Conservation (phyloP, 73 alveolate species). For the Stentor roeselii region DNA sequence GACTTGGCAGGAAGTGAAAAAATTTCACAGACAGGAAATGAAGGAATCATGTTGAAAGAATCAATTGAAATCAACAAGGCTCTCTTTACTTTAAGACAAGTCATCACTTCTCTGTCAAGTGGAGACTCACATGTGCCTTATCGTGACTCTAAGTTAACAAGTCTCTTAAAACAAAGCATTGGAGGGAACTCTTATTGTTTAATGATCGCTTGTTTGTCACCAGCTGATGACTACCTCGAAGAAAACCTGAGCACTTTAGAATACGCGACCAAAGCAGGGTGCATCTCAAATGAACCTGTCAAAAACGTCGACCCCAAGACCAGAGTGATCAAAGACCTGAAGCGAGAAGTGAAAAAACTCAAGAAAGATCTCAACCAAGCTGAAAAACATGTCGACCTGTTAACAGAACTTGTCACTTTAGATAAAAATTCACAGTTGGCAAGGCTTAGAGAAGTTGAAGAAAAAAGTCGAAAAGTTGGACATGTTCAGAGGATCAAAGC, state of each 20-base stretch:
- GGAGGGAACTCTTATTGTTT: constrained; percentile 95
- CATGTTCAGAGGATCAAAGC: not conserved
- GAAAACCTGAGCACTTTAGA: constrained; percentile 90
- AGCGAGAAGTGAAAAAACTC: constrained; percentile 34
- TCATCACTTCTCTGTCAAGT: constrained; percentile 78
- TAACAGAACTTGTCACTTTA: constrained; percentile 19
- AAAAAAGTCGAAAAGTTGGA: not conserved
- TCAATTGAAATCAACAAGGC: constrained; percentile 93
- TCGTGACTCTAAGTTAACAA: constrained; percentile 94
- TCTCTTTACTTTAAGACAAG: constrained; percentile 89
- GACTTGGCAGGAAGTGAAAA: constrained; percentile 98
- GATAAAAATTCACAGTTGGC: too few relatives aligned
- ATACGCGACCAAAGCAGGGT: constrained; percentile 95
- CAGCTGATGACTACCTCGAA: constrained; percentile 77
- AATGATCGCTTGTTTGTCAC: constrained; percentile 96
- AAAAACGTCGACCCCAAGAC: constrained; percentile 88
- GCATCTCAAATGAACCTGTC: constrained; percentile 84
- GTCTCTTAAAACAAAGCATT: constrained; percentile 82
- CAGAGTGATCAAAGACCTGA: constrained; percentile 60
- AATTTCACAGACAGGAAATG: constrained; percentile 79
- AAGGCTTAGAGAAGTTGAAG: not conserved
- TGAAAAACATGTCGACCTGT: constrained; percentile 50
- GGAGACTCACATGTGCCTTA: constrained; percentile 78
- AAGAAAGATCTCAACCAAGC: constrained; percentile 61
- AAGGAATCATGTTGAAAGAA: constrained; percentile 87